Evolutionary conservation across 164 flowering plant species (phyloP).

Genomic region (Dillenia suffruticosa): DNA sequence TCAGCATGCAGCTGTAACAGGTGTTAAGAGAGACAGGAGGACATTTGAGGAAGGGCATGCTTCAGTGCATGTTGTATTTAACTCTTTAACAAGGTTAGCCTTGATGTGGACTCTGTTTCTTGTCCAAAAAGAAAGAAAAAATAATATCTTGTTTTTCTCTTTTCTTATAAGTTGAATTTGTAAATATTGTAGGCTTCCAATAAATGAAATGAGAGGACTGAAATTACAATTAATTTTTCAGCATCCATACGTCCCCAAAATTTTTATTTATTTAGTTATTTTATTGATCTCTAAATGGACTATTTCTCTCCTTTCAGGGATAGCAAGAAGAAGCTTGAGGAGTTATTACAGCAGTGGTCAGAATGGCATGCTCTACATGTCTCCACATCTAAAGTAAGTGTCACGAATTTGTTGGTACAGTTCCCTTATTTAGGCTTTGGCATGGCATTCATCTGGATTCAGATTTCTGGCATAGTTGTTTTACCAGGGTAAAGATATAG

Average conservation of each 20-base stretch:
- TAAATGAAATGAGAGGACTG: too few species aligned
- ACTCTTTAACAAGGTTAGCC: conserved; percentile 66
- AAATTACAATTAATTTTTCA: neutral
- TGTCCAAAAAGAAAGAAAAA: neutral
- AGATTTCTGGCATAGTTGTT: too few species aligned
- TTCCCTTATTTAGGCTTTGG: too few species aligned
- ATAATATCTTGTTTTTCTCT: neutral
- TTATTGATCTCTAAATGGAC: neutral
- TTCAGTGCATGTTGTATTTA: conserved; percentile 60
- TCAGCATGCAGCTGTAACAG: conserved; percentile 42
- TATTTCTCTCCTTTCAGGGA: conserved; percentile 37
- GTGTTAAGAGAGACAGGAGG: conserved; percentile 65
- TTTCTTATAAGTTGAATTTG: too few species aligned
- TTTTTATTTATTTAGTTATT: neutral
- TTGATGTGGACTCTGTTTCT: conserved; percentile 6
- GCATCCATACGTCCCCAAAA: neutral
- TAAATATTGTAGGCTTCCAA: too few species aligned
- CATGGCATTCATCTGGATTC: too few species aligned
- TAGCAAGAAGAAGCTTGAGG: conserved; percentile 76
- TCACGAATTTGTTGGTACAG: neutral
- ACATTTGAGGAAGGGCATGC: conserved; percentile 56
- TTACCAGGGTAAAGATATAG: too few species aligned
- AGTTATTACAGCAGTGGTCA: conserved; percentile 83
- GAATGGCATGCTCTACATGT: conserved; percentile 67
- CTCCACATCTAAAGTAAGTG: conserved; percentile 43